Evolutionary conservation across 805 yeast genomes (phyloP).

Genomic region (Yamadazyma endophytica): DNA sequence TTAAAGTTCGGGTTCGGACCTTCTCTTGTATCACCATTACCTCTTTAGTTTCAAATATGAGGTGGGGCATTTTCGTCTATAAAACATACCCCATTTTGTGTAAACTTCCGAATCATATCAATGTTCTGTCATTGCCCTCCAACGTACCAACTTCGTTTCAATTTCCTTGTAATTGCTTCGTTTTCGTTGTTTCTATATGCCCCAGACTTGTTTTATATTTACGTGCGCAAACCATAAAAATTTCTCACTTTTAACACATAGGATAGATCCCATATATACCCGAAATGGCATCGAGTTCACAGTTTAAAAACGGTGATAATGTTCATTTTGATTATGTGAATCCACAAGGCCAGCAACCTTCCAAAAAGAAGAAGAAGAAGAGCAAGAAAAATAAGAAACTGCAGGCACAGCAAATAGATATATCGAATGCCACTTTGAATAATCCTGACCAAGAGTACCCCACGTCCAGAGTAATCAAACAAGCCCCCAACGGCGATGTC

Average conservation of each 20-base stretch:
- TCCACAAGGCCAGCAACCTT: slow-evolving; percentile 7
- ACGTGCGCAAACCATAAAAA: too few species aligned
- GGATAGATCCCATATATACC: not conserved
- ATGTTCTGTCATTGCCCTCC: too few species aligned
- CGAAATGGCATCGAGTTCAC: not conserved
- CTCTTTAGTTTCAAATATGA: too few species aligned
- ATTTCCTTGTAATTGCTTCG: too few species aligned
- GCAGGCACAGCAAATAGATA: slow-evolving; percentile 5
- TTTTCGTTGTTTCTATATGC: too few species aligned
- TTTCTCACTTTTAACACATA: not conserved
- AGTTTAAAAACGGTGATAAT: slow-evolving; percentile 23
- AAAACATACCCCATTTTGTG: too few species aligned
- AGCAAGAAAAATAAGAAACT: slow-evolving; percentile 26
- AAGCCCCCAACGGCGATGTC: slow-evolving; percentile 72
- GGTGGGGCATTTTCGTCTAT: too few species aligned
- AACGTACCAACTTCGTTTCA: too few species aligned
- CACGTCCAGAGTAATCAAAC: slow-evolving; percentile 63
- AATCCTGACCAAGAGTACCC: slow-evolving; percentile 66
- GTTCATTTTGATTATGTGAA: slow-evolving; percentile 27
- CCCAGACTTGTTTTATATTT: too few species aligned
- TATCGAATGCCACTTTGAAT: slow-evolving; percentile 43
- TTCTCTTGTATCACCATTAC: too few species aligned
- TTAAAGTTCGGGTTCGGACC: too few species aligned
- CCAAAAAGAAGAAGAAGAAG: slow-evolving; percentile 24
- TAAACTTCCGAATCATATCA: too few species aligned